Conservation (phyloP, 2,329 filamentous ascomycete genomes). For the Botrytis paeoniae region DNA sequence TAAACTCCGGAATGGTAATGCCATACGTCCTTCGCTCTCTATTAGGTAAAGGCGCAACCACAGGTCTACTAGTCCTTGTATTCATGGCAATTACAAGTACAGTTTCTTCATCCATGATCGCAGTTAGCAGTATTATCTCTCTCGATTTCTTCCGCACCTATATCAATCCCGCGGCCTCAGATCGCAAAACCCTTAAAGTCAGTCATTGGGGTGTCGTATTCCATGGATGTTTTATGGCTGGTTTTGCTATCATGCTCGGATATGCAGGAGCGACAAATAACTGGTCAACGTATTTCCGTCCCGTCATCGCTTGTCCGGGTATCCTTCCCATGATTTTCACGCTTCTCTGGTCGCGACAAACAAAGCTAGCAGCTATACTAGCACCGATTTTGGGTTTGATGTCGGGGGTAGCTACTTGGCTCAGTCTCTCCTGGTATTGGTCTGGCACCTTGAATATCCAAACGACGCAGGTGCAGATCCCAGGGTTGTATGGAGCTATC, state of each 20-base stretch:
- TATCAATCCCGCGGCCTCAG: conserved; percentile 43
- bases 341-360: conserved; percentile 43
- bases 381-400: conserved; percentile 50
- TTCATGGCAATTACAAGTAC: conserved; percentile 53
- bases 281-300: conserved; percentile 35
- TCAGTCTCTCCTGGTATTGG: conserved; percentile 45
- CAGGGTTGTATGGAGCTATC: conserved; percentile 53
- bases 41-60: conserved; percentile 33
- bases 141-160: conserved; percentile 52
- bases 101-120: conserved; percentile 50
- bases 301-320: conserved; percentile 28
- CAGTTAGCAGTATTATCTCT: conserved; percentile 49
- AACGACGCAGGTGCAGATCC: conserved; percentile 48
- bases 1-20: conserved; percentile 33
- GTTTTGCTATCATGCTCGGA: conserved; percentile 46
- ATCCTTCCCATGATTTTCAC: conserved; percentile 37
- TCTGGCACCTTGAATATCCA: conserved; percentile 44
- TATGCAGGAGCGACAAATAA: conserved; percentile 50
- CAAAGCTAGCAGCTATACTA: conserved; percentile 47
- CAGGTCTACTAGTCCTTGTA: conserved; percentile 45
- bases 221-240: conserved; percentile 48
- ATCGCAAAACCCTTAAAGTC: conserved; percentile 43
- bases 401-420: conserved; percentile 52
- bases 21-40: conserved; percentile 37
- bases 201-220: conserved; percentile 48